phyloP scores from a whole-genome alignment of 176 grass and related monocot genomes.

The Phragmites australis region DNA sequence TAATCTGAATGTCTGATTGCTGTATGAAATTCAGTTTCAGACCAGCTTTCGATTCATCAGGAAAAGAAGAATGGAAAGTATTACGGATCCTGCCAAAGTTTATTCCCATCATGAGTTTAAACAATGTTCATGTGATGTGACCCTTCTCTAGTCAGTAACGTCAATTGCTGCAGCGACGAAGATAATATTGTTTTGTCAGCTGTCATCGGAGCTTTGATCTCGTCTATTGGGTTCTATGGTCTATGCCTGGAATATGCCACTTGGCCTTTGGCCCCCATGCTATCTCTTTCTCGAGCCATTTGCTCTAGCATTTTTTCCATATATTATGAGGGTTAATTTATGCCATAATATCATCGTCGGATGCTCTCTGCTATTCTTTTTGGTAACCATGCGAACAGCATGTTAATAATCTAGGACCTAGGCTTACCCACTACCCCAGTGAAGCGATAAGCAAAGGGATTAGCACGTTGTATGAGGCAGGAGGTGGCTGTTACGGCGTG shows the following conservation, averaged over 20 bases:
- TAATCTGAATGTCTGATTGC: background rate
- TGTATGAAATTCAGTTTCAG: conserved; percentile 8
- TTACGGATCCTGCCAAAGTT: conserved; percentile 11
- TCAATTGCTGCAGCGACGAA: conserved; percentile 5
- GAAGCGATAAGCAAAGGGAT: background rate
- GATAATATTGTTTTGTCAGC: conserved; percentile 47
- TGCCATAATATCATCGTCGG: background rate
- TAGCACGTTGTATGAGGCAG: background rate
- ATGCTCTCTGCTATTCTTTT: conserved; percentile 17
- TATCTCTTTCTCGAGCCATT: conserved; percentile 8
- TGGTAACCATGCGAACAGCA: conserved; percentile 13
- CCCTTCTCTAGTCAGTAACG: conserved; percentile 37
- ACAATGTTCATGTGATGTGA: conserved; percentile 16
- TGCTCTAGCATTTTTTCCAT: background rate
- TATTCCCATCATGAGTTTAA: conserved; percentile 35
- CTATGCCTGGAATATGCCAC: conserved; percentile 49
- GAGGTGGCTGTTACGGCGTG: background rate
- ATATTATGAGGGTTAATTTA: background rate
- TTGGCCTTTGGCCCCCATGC: conserved; percentile 21
- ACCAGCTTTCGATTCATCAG: background rate
- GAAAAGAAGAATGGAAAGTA: background rate
- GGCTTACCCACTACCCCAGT: background rate
- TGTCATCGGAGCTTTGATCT: conserved; percentile 37
- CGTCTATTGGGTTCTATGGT: conserved; percentile 31
- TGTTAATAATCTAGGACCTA: conserved; percentile 35